These are phyloP conservation scores for Aristolochia californica DNA, from an alignment of 164 flowering plant genomes.

Conservation along the genomic window DNA sequence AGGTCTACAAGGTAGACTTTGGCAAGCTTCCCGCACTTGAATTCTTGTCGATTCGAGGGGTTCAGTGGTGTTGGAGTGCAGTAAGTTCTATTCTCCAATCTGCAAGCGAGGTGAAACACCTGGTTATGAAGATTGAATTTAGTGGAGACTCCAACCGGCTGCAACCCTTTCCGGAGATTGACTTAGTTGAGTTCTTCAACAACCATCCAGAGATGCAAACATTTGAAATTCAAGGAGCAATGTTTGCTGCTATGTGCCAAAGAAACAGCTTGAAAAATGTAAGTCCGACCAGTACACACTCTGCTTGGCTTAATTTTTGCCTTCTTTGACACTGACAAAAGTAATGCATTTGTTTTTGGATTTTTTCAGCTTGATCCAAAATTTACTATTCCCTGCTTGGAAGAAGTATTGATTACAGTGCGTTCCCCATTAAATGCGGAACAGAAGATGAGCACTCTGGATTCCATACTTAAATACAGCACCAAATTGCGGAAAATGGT, in stretches of 20 bases:
- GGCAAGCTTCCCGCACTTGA: conserved; percentile 69
- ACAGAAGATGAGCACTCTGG: conserved; percentile 77
- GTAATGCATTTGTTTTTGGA: neutral
- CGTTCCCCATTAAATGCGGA: conserved; percentile 86
- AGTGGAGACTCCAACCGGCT: conserved; percentile 54
- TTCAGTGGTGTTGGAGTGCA: conserved; percentile 91
- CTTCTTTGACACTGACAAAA: neutral
- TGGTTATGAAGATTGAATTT: conserved; percentile 83
- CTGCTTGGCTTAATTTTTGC: neutral
- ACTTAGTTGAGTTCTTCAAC: conserved; percentile 76
- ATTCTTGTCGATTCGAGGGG: conserved; percentile 55
- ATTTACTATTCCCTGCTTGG: conserved; percentile 61
- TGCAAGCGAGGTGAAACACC: conserved; percentile 70
- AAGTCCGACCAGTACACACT: conserved; percentile 5
- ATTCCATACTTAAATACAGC: conserved; percentile 54
- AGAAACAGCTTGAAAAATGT: conserved; percentile 79
- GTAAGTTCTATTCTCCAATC: conserved; percentile 52
- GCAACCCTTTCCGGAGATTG: conserved; percentile 73
- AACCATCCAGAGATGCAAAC: conserved; percentile 54
- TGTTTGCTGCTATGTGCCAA: conserved; percentile 93
- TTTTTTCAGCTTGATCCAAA: conserved; percentile 50
- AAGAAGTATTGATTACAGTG: conserved; percentile 53
- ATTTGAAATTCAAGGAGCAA: conserved; percentile 87
- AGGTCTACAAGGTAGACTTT: conserved; percentile 60
- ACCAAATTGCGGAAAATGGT: conserved; percentile 46